These are phyloP conservation scores for Endocladia muricata DNA, from an alignment of 31 red algal genomes.

Conservation along the genomic window DNA sequence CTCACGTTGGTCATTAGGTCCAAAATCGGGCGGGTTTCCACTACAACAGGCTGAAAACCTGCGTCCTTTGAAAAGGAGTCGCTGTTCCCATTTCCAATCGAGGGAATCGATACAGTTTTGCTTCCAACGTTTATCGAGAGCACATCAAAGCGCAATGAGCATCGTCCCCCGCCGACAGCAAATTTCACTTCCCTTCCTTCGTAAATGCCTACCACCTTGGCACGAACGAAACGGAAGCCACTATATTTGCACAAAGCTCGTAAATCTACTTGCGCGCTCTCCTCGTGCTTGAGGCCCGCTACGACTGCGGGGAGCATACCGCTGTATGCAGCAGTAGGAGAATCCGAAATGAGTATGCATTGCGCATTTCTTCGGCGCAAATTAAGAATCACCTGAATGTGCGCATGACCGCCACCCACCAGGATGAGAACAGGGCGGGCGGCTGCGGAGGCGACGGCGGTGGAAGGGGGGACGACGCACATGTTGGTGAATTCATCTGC, in stretches of 20 bases:
- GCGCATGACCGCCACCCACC: conserved; percentile 89
- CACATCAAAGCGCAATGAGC: conserved; percentile 50
- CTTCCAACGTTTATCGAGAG: conserved; percentile 80
- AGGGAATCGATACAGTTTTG: neutral
- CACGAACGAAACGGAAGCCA: conserved; percentile 53
- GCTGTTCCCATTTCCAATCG: no score
- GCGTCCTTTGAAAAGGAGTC: neutral
- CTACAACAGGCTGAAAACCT: conserved; percentile 4
- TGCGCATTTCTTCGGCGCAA: neutral
- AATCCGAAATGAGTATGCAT: conserved; percentile 63
- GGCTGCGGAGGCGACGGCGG: no score
- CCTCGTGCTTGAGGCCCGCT: conserved; percentile 40
- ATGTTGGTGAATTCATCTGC: no score
- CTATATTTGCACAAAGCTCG: conserved; percentile 25
- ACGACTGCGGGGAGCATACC: conserved; percentile 88
- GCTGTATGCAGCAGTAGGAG: conserved; percentile 62
- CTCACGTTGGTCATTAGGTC: conserved; percentile 15
- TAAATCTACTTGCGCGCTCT: conserved; percentile 54
- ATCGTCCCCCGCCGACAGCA: neutral
- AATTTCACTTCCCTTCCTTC: conserved; percentile 4
- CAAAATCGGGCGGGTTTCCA: conserved; percentile 66
- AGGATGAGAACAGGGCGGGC: conserved; percentile 72
- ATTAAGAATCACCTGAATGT: conserved; percentile 63
- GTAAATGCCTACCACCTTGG: conserved; percentile 17
- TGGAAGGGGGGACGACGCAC: no score